phyloP scores from a whole-genome alignment of 148 eudicot genomes.

The Fallopia convolvulus region DNA sequence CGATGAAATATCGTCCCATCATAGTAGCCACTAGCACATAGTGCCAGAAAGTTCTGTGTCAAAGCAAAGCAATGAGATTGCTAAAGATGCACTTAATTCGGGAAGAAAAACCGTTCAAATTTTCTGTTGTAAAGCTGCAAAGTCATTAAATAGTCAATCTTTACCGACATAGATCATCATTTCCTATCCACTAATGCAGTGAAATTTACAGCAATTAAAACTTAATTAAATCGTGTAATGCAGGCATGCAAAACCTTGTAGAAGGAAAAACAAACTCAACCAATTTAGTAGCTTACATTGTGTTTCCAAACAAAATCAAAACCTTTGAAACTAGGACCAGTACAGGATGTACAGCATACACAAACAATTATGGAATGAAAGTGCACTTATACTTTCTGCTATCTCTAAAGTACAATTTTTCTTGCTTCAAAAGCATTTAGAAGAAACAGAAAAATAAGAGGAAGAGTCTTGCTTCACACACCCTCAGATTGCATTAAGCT shows the following conservation, averaged over 20 bases:
- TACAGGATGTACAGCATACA: too few species aligned
- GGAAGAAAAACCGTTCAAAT: not conserved
- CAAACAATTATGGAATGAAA: not conserved
- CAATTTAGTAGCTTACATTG: too few species aligned
- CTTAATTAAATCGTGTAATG: not conserved
- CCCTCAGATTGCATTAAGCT: not conserved
- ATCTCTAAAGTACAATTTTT: not conserved
- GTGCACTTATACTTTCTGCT: too few species aligned
- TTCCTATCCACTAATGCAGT: not conserved
- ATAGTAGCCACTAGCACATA: slow-evolving; percentile 88
- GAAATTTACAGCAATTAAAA: not conserved
- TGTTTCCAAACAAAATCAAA: not conserved
- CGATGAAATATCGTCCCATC: slow-evolving; percentile 96
- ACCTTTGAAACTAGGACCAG: not conserved
- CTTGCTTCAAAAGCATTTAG: not conserved
- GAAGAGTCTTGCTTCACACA: not conserved
- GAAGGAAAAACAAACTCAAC: too few species aligned
- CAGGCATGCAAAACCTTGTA: not conserved
- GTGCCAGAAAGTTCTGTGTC: slow-evolving; percentile 82
- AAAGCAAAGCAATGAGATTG: slow-evolving; percentile 14
- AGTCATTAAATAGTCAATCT: not conserved
- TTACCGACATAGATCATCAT: not conserved
- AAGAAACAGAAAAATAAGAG: not conserved
- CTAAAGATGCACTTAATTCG: not conserved
- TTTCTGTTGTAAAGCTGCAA: not conserved